Evolutionary conservation across 2,329 filamentous ascomycete genomes (phyloP).

Genomic region (Exserohilum turcica): DNA sequence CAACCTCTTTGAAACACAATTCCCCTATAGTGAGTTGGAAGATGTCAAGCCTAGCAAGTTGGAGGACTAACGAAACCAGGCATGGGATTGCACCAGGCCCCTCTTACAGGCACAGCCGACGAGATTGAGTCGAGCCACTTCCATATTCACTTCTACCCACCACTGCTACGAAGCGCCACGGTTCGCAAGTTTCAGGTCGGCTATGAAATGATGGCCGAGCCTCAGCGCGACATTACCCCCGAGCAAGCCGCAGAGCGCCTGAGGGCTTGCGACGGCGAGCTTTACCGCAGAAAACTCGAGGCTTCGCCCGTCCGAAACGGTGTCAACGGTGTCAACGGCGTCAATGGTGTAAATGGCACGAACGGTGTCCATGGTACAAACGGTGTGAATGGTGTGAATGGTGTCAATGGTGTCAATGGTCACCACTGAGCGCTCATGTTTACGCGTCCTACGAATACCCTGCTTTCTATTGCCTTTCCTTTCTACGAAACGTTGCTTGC

Average conservation of each 20-base stretch:
- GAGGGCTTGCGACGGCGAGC: slow-evolving; percentile 74
- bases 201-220: slow-evolving; percentile 95
- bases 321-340: slow-evolving; percentile 24
- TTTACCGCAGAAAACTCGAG: slow-evolving; percentile 72
- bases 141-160: slow-evolving; percentile 98
- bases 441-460: not conserved
- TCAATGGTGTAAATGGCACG: slow-evolving; percentile 15
- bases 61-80: slow-evolving; percentile 52
- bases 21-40: slow-evolving; percentile 79
- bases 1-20: slow-evolving; percentile 94
- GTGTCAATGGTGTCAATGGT: slow-evolving; percentile 15
- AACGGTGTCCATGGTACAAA: no score
- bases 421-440: not conserved
- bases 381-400: not conserved
- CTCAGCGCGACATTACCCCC: slow-evolving; percentile 96
- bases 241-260: slow-evolving; percentile 87
- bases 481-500: not conserved
- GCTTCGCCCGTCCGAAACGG: slow-evolving; percentile 19
- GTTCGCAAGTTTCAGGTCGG: slow-evolving; percentile 96
- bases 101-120: slow-evolving; percentile 77
- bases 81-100: slow-evolving; percentile 95
- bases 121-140: slow-evolving; percentile 89
- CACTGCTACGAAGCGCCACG: slow-evolving; percentile 86
- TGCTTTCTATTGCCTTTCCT: not conserved
- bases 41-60: not conserved